Conservation (phyloP, 352 stramenopile genomes). For the Pythium brachiatum region DNA sequence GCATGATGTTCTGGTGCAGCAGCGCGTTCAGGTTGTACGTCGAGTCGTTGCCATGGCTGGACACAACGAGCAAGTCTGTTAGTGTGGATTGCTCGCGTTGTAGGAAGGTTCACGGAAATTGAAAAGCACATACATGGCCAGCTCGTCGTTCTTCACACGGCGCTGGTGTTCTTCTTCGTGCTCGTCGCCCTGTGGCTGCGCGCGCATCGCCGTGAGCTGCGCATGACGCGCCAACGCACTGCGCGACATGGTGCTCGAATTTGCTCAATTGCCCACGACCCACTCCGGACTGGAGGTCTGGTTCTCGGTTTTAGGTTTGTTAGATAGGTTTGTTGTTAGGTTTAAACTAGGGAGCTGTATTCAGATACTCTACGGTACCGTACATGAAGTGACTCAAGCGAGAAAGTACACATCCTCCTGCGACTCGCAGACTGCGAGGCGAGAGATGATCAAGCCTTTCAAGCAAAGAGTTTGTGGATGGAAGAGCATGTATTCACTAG, state of each 20-base stretch:
- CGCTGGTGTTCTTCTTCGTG: constrained; percentile 35
- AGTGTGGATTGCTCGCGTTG: neutral
- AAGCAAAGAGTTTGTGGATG: neutral
- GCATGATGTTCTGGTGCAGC: constrained; percentile 94
- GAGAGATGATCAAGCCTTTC: too few species aligned
- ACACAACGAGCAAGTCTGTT: neutral
- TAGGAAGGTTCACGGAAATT: neutral
- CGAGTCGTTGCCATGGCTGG: constrained; percentile 79
- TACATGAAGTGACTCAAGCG: neutral
- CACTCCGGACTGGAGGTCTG: neutral
- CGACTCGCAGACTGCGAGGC: too few species aligned
- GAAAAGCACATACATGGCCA: constrained; percentile 46
- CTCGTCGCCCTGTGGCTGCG: constrained; percentile 41
- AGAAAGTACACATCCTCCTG: constrained; percentile 5
- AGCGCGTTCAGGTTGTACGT: constrained; percentile 97
- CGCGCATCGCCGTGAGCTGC: constrained; percentile 43
- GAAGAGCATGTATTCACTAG: neutral
- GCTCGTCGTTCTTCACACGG: constrained; percentile 75
- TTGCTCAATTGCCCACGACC: neutral
- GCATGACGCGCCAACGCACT: constrained; percentile 68
- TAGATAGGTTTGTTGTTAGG: neutral
- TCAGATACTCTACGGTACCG: neutral
- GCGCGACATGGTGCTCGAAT: constrained; percentile 49
- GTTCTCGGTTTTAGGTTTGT: neutral
- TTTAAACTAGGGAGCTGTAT: neutral